Conservation (phyloP, 108 stramenopile genomes). For the Pseudonitzschia multiseries region DNA sequence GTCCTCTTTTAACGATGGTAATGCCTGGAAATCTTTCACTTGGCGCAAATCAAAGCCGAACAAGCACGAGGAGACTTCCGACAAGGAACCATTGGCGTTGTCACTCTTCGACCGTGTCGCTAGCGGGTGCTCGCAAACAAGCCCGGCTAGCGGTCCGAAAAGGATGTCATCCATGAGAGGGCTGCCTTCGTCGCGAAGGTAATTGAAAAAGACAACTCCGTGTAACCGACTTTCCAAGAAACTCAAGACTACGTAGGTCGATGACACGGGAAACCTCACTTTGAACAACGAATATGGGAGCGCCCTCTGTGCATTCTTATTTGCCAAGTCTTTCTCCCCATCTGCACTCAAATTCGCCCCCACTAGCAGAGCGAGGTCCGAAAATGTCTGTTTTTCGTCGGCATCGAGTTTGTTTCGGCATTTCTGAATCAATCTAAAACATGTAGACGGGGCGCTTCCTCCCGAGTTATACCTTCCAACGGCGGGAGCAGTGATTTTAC, state of each 20-base stretch:
- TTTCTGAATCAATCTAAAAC: conserved; percentile 58
- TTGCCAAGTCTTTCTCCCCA: conserved; percentile 30
- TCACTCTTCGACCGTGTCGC: conserved; percentile 62
- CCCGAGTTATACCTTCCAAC: conserved; percentile 23
- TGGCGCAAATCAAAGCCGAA: conserved; percentile 82
- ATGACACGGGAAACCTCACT: conserved; percentile 65
- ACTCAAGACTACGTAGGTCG: conserved; percentile 75
- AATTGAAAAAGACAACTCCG: conserved; percentile 72
- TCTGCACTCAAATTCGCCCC: conserved; percentile 63
- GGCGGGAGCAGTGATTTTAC: conserved; percentile 51
- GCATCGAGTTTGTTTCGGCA: conserved; percentile 52
- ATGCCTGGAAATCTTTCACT: conserved; percentile 69
- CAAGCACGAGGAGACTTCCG: conserved; percentile 43
- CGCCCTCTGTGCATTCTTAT: conserved; percentile 35
- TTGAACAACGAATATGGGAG: conserved; percentile 66
- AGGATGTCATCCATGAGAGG: conserved; percentile 67
- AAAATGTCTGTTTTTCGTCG: conserved; percentile 51
- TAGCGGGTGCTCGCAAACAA: conserved; percentile 72
- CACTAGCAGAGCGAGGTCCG: conserved; percentile 55
- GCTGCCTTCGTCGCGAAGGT: conserved; percentile 71
- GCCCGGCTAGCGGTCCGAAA: conserved; percentile 62
- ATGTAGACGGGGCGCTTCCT: conserved; percentile 37
- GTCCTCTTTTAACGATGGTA: conserved; percentile 50
- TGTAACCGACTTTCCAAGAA: conserved; percentile 79
- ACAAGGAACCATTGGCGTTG: conserved; percentile 31